A percentile compares a stretch with the other conserved stretches of the same genome.
phyloP scores from a whole-genome alignment of 805 yeast genomes.

The Nakazawaea siamensis region DNA sequence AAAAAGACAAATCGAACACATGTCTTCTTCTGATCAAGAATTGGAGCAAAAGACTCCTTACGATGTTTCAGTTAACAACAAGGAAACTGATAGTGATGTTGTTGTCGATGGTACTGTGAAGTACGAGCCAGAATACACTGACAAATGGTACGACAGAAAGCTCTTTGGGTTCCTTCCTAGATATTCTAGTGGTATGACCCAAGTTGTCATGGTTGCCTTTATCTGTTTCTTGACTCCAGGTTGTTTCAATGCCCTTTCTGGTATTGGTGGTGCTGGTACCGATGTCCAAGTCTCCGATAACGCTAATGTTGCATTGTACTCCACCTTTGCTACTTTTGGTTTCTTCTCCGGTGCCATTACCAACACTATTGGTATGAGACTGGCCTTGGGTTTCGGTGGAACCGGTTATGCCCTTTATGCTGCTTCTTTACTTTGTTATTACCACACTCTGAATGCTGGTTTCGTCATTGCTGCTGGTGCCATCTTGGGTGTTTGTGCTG shows the following conservation, averaged over 20 bases:
- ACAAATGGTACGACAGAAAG: constrained; percentile 31
- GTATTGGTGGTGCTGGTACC: constrained; percentile 37
- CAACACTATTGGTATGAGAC: constrained; percentile 38
- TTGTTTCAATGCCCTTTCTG: constrained; percentile 41
- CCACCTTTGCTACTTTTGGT: constrained; percentile 49
- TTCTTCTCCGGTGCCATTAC: constrained; percentile 49
- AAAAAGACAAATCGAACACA: too few relatives aligned
- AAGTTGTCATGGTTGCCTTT: constrained; percentile 37
- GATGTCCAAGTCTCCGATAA: constrained; percentile 32
- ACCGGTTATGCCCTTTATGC: constrained; percentile 46
- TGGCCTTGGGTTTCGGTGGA: constrained; percentile 42
- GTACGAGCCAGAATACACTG: constrained; percentile 9
- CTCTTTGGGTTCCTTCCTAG: constrained; percentile 22
- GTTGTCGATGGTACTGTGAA: neutral
- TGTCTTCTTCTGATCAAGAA: constrained; percentile 7
- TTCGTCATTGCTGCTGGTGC: constrained; percentile 52
- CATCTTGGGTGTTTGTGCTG: constrained; percentile 47
- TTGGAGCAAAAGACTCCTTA: constrained; percentile 5
- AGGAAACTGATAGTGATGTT: neutral
- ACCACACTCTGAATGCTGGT: constrained; percentile 37
- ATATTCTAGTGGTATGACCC: constrained; percentile 32
- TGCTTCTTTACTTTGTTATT: constrained; percentile 40
- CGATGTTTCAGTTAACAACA: constrained; percentile 5
- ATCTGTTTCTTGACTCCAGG: constrained; percentile 43
- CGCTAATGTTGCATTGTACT: constrained; percentile 43